These are phyloP conservation scores for Talaromyces funiculosus DNA, from an alignment of 2,329 filamentous ascomycete species.

Conservation along the genomic window DNA sequence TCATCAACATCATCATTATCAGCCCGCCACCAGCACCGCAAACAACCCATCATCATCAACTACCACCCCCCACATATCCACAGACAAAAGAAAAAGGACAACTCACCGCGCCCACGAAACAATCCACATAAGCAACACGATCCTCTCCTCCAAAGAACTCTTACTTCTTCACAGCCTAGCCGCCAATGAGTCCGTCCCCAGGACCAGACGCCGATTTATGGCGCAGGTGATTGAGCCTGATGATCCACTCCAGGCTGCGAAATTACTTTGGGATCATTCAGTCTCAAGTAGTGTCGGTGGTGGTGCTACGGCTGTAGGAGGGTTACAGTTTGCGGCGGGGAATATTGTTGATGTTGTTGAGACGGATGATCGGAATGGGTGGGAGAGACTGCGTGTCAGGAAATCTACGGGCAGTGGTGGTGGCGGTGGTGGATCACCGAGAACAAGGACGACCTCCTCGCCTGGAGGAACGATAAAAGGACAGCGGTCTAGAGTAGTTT, in stretches of 20 bases:
- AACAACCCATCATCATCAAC: neutral
- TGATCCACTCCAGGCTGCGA: constrained; percentile 16
- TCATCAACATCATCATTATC: neutral
- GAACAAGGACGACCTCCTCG: neutral
- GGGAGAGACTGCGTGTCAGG: neutral
- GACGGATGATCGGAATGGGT: constrained; percentile 2
- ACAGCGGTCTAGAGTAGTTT: neutral
- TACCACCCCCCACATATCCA: constrained; percentile 8
- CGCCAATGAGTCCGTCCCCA: constrained; percentile 31
- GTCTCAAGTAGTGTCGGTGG: neutral
- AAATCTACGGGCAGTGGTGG: neutral
- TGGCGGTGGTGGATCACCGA: neutral
- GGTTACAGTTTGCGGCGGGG: neutral
- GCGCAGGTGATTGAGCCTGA: constrained; percentile 30
- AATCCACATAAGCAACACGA: constrained; percentile 33
- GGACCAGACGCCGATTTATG: constrained; percentile 33
- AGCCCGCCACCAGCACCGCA: neutral
- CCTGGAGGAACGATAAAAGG: neutral
- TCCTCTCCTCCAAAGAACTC: constrained; percentile 35
- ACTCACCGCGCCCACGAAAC: constrained; percentile 24
- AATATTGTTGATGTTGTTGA: constrained; percentile 9
- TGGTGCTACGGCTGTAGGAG: neutral
- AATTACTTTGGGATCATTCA: neutral
- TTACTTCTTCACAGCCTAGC: constrained; percentile 36
- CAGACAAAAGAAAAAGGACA: neutral